Evolutionary conservation across 306 rosid genomes (phyloP), one percentile per base, ranked within the genome.

Genomic region (Vigna nakashimae): DNA sequence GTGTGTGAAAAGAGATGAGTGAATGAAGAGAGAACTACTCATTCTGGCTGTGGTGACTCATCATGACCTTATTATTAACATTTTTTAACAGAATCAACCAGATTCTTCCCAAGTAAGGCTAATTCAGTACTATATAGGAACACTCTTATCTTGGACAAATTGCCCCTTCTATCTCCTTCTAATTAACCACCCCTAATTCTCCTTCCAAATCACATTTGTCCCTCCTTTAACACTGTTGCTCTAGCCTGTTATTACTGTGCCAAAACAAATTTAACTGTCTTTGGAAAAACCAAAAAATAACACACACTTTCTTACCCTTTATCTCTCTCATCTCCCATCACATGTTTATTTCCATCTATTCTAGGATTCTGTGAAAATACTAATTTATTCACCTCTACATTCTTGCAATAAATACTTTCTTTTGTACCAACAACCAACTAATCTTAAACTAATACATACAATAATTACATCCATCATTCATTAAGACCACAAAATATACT

Each of bases 31-130:
- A 80, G 28, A 26, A 65, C 63, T 22, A 76, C 80, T 83, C 83
- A 78, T 74, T 53, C 66, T 68, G 7, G 15, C 49, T 66, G 68
- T 74, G 74, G 74, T 83, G 81, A 83, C 86, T 89, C 88, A 91
- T 91, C 86, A 88, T 89, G 85, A 89, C 82, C 82, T 75, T 51
- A 77, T 84, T 80, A 85, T 86, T 80, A 77, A 38, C 56, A 36
- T 66, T 75, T 74, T 69, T 78, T 43, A 48, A 79, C 85, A 78
- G 87, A 87, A 91, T 66, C 78, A 78, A 80, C 45, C 76, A 70
- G 84, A 84, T 80, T 45, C 80, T 70, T 55, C 18, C 49, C 67
- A 65, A 78, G 78, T 45, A 43, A 53, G 81, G 52, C 74, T 83
- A 82, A 66, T 43, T 82, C 81, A 58, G 75, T 75, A 65, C 52